Evolutionary conservation across 176 grass and related monocot species (phyloP).

Genomic region (Oryza glaberrima): DNA sequence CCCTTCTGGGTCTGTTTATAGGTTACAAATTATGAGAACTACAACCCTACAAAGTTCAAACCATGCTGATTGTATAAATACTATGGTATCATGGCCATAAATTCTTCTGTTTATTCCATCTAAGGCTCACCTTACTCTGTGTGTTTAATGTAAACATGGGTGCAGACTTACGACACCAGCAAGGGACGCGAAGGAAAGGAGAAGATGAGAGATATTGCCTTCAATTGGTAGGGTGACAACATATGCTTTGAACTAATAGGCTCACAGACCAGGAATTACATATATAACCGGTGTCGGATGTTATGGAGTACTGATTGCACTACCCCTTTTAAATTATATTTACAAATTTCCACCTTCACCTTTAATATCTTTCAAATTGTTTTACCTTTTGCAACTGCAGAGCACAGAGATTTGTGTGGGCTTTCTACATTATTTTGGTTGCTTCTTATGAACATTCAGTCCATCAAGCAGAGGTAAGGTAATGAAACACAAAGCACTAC

Average conservation of each 20-base stretch:
- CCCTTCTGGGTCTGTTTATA: not conserved
- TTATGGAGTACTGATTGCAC: not conserved
- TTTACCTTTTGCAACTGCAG: not conserved
- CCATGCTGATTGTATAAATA: not conserved
- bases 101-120: not conserved
- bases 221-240: not conserved
- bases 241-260: constrained; percentile 15
- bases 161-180: not conserved
- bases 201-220: not conserved
- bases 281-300: constrained; percentile 3
- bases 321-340: not conserved
- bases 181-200: not conserved
- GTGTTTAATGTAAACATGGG: not conserved
- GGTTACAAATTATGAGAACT: not conserved
- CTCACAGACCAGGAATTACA: not conserved
- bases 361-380: constrained; percentile 17
- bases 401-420: not conserved
- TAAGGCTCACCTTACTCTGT: not conserved
- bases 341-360: not conserved
- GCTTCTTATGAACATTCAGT: constrained; percentile 15
- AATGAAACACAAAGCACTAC: constrained; percentile 14
- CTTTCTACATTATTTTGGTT: not conserved
- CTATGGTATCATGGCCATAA: not conserved
- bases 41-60: not conserved
- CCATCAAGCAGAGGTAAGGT: constrained; percentile 1